A percentile compares a stretch with the other conserved stretches of the same genome.
Conservation (phyloP, 176 grass and related monocot species). For the Juncus inflexus region DNA sequence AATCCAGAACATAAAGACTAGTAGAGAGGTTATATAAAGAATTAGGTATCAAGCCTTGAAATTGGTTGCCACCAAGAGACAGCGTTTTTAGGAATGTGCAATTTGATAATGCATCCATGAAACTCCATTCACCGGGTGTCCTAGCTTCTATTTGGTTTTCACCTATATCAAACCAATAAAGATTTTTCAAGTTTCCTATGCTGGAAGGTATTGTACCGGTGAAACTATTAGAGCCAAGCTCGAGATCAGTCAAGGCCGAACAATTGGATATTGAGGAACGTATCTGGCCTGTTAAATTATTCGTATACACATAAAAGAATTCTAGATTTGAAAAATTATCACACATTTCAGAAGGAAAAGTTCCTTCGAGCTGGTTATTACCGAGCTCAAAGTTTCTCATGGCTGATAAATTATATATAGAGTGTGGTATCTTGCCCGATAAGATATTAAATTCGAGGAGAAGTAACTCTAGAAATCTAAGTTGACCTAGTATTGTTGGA, state of each 20-base stretch:
- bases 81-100: slow-evolving; percentile 17
- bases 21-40: slow-evolving; percentile 29
- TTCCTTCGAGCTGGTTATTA: slow-evolving; percentile 21
- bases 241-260: slow-evolving; percentile 6
- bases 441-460: slow-evolving; percentile 22
- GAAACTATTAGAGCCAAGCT: slow-evolving; percentile 22
- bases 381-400: slow-evolving; percentile 17
- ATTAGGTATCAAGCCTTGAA: slow-evolving; percentile 21
- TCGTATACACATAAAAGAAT: background rate
- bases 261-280: slow-evolving; percentile 36
- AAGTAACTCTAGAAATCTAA: slow-evolving; percentile 20
- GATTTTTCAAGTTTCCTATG: slow-evolving; percentile 16
- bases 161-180: slow-evolving; percentile 14
- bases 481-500: background rate
- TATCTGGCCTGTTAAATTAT: background rate
- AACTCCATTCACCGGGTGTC: slow-evolving; percentile 12
- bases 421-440: slow-evolving; percentile 24
- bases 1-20: background rate
- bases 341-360: slow-evolving; percentile 24
- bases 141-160: slow-evolving; percentile 19
- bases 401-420: slow-evolving; percentile 32
- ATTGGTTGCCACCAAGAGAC: slow-evolving; percentile 19
- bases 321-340: too few species aligned
- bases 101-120: slow-evolving; percentile 19
- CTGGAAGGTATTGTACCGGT: slow-evolving; percentile 16